Conservation (phyloP, 2,329 filamentous ascomycete genomes). For the Cercospora nicotianae region DNA sequence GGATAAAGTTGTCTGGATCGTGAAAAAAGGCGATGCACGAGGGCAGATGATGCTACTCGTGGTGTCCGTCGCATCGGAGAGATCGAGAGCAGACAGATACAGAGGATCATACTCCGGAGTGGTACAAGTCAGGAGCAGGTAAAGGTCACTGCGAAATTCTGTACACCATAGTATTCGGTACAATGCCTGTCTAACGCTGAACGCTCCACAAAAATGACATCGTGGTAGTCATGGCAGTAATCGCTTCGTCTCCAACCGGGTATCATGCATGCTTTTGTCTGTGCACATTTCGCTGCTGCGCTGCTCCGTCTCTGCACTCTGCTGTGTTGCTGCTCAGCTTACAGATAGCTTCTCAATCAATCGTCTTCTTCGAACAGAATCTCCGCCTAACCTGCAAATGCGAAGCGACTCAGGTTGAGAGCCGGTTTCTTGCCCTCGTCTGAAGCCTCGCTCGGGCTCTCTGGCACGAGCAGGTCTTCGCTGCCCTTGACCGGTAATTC, state of each 20-base stretch:
- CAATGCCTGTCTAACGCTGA: background rate
- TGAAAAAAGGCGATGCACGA: background rate
- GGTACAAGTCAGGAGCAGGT: background rate
- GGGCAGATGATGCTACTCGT: background rate
- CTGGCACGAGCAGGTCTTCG: constrained; percentile 49
- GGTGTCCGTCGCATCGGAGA: background rate
- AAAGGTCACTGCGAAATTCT: background rate
- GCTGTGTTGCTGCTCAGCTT: background rate
- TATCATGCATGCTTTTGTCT: background rate
- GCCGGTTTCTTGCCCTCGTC: constrained; percentile 40
- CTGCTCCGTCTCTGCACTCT: background rate
- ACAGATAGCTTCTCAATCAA: background rate
- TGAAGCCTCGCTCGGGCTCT: constrained; percentile 45
- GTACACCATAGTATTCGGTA: background rate
- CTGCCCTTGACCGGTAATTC: constrained; percentile 43
- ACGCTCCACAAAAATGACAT: background rate
- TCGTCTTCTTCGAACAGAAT: background rate
- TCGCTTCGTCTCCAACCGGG: background rate
- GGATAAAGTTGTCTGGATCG: too few relatives aligned
- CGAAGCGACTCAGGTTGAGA: constrained; percentile 45
- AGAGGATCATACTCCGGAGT: background rate
- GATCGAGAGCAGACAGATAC: background rate
- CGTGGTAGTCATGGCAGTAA: background rate
- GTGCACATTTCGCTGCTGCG: background rate
- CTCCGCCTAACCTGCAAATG: constrained; percentile 32